Base-by-base conservation (phyloP, 352 stramenopile genomes). In the Blastocystis sp. region DNA sequence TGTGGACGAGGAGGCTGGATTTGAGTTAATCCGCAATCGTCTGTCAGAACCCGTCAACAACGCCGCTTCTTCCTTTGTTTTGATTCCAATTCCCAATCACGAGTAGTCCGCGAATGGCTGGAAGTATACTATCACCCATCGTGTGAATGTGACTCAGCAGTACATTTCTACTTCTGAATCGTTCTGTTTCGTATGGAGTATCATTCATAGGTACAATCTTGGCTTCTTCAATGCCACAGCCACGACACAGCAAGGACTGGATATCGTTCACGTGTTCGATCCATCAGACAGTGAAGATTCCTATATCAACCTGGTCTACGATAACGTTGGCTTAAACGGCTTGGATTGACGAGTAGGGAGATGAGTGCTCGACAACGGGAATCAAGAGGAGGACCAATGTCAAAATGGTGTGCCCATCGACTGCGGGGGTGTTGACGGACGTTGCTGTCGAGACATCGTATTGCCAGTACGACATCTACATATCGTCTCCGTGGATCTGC, bases 121-220 rank as follows among this genome's bases (percentile, higher is more conserved):
- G 69, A 14, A 65, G 45, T 79, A 79, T 14, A 41, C 28, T 0
- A 43, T 79, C 69, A 43, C 40, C n/a, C 69, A 79, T 21, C 62
- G 40, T n/a, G 69, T 79, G 43, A 79, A 79, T 79, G 56, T 79
- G 40, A 79, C 69, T n/a, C 69, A 79, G 38, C 62, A 40, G 28
- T 62, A 65, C 48, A 62, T 28, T 48, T 60, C 38, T 21, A 23
- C 34, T 48, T 28, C 56, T 10, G 17, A 43, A 62, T 10, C 11
- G 69, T 76, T 21, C 23, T n/a, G 41, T 23, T n/a, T 56, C n/a
- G 14, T 11, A 38, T 76, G 9, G 1, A 14, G 21, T 76, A 38
- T 76, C 40, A 76, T 53, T 60, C 14, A 2, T 2, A 76, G 66
- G 7, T 79, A 65, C 69, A 79, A 79, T 64, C 56, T 79, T 17